Evolutionary conservation across 2,329 filamentous ascomycete genomes (phyloP), one percentile per base, ranked within the genome.

Genomic region (Aspergillus sp.): DNA sequence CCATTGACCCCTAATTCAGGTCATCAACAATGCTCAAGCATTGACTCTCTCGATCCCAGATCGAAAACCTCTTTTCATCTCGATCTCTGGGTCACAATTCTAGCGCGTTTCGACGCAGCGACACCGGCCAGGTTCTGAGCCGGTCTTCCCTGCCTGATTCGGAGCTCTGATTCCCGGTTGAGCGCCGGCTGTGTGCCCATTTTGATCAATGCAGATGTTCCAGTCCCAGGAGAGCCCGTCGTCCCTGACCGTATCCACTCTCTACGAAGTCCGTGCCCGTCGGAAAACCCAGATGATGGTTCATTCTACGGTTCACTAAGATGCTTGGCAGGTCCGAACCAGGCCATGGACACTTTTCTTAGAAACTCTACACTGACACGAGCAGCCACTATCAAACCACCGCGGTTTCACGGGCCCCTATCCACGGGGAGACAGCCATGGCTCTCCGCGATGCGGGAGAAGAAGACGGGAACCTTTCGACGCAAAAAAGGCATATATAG

Each of bases 341-440:
- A 17, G n/a, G 17, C 47, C 15, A 17, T 50, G 23, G 47, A 27
- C 25, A 27, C 47, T 50, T 50, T 50, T 50, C 47, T 50, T 50
- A 50, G 47, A 50, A 32, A 25, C n/a, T 30, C 25, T 5, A 32
- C 47, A 30, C 47, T 50, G 47, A 32, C 47, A 50, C 15, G n/a
- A 50, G 41, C 41, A 49, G 15, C 7, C 15, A n/a, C 15, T 17
- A 27, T 30, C 47, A 50, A 50, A 50, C 47, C 27, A 17, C 47
- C 47, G 47, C 47, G 47, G 47, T 50, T 50, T 50, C 47, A 50
- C 17, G 25, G 15, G 25, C 47, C 47, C 47, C 47, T 50, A 27
- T 50, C n/a, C 47, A 27, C n/a, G 47, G 25, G 47, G 47, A 30
- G n/a, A 32, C 47, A 44, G 47, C 25, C 23, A 50, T 30, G 23